Base-by-base conservation (phyloP, 78 protist species). In the Dictyostelium citrinum region DNA sequence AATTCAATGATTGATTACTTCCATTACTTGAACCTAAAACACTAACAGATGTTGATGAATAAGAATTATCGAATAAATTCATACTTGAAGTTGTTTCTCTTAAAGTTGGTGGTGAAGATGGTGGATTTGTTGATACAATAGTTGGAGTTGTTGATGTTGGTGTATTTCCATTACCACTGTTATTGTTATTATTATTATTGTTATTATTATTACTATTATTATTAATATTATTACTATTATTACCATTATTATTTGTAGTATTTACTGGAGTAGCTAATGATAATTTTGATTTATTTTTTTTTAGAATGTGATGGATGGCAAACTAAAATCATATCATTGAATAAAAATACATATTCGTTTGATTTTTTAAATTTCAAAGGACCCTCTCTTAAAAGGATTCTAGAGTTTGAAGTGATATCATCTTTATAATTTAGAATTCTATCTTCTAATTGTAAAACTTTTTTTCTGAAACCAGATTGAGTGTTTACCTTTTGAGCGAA, bases 301-400 rank as follows among this genome's bases (percentile, higher is more conserved):
- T 88, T 88, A 17, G 81, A 77, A 22, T 39, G 45, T 6, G 55
- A 60, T 88, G 93, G 93, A 88, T 88, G 93, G 68, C 84, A 77
- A 22, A 88, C 24, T 35, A 88, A 5, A 11, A 88, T 14, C 93
- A 88, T 88, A 39, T 88, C 93, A 46, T 78, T 88, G 39, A 88
- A 78, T 17, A 88, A 58, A 37, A 88, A 88, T 14, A 51, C 85
- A 46, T 88, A 68, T 24, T 88, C 93, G n/a, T 14, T 61, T 31
- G 41, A 60, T 76, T 88, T 88, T 79, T 88, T 88, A 39, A 74
- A 88, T 64, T 72, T 81, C 2, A 88, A n/a, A 16, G 84, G 70
- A 27, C 93, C 93, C 17, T 88, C 93, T 43, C 85, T 43, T 17
- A 88, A 33, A n/a, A 88, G 81, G 11, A 77, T 77, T 67, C 85